Conservation (phyloP, 108 stramenopile genomes). For the Ochromonas danica region DNA sequence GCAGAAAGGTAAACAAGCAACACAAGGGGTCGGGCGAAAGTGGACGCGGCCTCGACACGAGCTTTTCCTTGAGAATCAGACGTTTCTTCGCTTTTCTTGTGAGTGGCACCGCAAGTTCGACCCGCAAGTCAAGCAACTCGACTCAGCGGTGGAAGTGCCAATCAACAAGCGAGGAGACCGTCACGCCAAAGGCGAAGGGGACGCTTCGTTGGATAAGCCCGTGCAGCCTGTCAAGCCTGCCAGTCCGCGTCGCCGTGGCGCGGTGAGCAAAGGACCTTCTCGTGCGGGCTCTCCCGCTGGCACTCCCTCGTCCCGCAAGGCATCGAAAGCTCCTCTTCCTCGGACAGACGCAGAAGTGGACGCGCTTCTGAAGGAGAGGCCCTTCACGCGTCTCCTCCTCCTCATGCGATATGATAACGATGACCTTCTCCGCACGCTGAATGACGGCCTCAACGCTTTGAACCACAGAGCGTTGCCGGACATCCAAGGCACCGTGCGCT, state of each 20-base stretch:
- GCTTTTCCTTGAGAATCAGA: neutral
- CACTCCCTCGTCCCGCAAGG: too few relatives aligned
- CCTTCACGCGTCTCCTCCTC: neutral
- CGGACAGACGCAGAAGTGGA: neutral
- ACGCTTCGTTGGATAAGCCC: neutral
- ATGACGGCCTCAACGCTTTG: neutral
- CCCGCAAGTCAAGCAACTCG: neutral
- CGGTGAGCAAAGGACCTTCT: too few relatives aligned
- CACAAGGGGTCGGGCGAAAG: neutral
- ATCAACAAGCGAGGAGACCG: neutral
- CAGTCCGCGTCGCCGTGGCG: too few relatives aligned
- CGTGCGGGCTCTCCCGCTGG: too few relatives aligned
- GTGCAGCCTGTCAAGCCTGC: neutral
- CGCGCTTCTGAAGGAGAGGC: neutral
- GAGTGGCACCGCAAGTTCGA: slow-evolving; percentile 3
- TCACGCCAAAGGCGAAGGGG: neutral
- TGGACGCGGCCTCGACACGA: neutral
- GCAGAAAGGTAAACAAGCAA: neutral
- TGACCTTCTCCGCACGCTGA: neutral
- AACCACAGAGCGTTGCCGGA: neutral
- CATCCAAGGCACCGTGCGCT: slow-evolving; percentile 12
- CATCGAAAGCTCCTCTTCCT: too few relatives aligned
- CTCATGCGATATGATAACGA: neutral
- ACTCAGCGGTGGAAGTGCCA: neutral
- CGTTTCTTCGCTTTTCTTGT: neutral